Conservation (phyloP, 768 basidiomycete genomes). For the Plicaturopsis crispa region DNA sequence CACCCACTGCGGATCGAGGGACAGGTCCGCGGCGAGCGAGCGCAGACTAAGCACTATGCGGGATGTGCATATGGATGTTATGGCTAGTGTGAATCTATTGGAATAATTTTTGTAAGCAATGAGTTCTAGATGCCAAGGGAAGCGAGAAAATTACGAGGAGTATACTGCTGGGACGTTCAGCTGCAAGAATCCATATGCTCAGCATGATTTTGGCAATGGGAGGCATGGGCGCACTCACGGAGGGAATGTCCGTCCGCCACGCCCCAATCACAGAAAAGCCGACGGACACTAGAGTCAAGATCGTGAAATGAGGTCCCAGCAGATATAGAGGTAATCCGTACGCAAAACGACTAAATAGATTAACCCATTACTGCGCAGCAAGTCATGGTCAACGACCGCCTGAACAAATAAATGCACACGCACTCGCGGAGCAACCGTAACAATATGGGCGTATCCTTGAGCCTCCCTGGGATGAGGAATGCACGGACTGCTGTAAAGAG, state of each 20-base stretch:
- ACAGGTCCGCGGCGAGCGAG: slow-evolving; percentile 9
- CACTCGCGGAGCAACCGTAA: background rate
- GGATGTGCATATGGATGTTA: slow-evolving; percentile 1
- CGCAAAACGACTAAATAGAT: background rate
- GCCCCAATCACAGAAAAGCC: background rate
- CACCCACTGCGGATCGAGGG: slow-evolving; percentile 5
- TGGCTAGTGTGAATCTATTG: background rate
- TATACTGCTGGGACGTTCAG: background rate
- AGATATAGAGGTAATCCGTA: background rate
- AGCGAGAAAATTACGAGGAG: background rate
- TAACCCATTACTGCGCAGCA: background rate
- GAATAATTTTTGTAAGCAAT: background rate
- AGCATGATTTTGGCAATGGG: background rate
- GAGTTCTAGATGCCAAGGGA: background rate
- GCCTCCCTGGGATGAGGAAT: background rate
- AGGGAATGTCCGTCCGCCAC: background rate
- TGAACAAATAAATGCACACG: background rate
- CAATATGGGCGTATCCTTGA: background rate
- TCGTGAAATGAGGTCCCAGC: background rate
- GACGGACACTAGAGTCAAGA: background rate
- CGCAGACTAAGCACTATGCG: slow-evolving; percentile 10
- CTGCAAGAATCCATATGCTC: background rate
- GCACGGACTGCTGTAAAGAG: background rate
- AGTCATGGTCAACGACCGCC: background rate
- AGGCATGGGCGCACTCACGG: background rate